Evolutionary conservation across 2,329 filamentous ascomycete species (phyloP), one percentile per base, ranked within the genome.

Genomic region (Cercospora sojina): DNA sequence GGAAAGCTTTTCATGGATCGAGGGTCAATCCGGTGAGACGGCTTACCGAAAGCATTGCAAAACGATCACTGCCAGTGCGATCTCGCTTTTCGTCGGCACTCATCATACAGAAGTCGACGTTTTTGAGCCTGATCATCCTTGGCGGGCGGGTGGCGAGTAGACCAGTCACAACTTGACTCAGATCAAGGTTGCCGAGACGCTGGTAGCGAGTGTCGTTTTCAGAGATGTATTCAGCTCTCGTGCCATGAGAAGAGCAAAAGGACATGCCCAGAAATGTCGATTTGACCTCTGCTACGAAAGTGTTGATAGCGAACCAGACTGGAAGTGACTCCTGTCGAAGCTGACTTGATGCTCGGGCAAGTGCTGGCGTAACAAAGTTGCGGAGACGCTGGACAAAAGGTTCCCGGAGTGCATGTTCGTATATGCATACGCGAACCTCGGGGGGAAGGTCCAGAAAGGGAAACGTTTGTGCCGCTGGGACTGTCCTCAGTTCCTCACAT

Each of bases 221-320:
- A 1, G 47, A 35, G 7, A 67, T 61, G 38, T 67, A 67, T n/a
- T 62, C 47, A 9, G 61, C 51, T 27, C 47, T 53, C 29, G 27
- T 27, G 2, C 65, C 65, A 7, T 67, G 65, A 9, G 61, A 60
- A 10, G 61, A 47, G 41, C 65, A 67, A 7, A 9, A 38, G 20
- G 61, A 59, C 6, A 67, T 31, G 10, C 65, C 65, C 13, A 49
- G 38, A 47, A 67, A 64, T 6, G 57, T 57, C 9, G 65, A 64
- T 29, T 58, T 67, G 3, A 67, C 35, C 31, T 67, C 65, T 12
- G 67, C 64, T 7, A 68, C 70, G 51, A 72, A 73, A 10, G 57
- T 66, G 62, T 69, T 70, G 35, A 49, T 55, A 0, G 63, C 56
- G 32, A 72, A 72, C 65, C 68, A 73, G n/a, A 72, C 51, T 1